Evolutionary conservation across 2,329 filamentous ascomycete genomes (phyloP).

Genomic region (Chaetothyriales sp.): DNA sequence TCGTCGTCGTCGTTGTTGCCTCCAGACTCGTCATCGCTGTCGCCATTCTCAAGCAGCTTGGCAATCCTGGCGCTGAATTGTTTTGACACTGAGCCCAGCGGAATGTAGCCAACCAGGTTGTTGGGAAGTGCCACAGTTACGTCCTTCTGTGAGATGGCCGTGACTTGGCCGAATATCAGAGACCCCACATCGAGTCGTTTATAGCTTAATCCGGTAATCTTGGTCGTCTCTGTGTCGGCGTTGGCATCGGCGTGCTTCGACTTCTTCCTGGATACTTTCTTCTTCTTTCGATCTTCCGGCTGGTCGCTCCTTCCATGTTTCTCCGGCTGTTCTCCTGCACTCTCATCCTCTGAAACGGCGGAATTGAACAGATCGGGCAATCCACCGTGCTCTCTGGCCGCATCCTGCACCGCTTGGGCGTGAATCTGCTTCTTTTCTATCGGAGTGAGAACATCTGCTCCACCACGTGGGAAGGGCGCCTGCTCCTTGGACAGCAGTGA

Average conservation of each 20-base stretch:
- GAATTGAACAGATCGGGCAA: constrained; percentile 14
- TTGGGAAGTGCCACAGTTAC: constrained; percentile 77
- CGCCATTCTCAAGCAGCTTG: constrained; percentile 47
- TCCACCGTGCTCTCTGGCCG: constrained; percentile 64
- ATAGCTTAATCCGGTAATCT: constrained; percentile 76
- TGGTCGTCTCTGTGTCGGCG: constrained; percentile 40
- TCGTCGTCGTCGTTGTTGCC: constrained; percentile 30
- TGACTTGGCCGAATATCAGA: constrained; percentile 74
- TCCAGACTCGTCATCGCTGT: constrained; percentile 43
- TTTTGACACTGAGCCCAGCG: constrained; percentile 83
- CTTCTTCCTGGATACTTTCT: constrained; percentile 24
- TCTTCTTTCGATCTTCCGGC: constrained; percentile 25
- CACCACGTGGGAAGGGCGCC: constrained; percentile 80
- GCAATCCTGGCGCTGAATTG: constrained; percentile 64
- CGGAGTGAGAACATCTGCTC: constrained; percentile 77
- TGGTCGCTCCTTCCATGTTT: constrained; percentile 18
- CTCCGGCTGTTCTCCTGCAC: constrained; percentile 13
- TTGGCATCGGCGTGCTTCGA: constrained; percentile 34
- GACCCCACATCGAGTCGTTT: constrained; percentile 82
- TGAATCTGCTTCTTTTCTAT: constrained; percentile 94
- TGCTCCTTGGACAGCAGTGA: constrained; percentile 50
- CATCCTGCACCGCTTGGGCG: constrained; percentile 82
- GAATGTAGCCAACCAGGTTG: constrained; percentile 78
- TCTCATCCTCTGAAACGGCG: constrained; percentile 10
- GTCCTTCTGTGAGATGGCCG: constrained; percentile 64